Base-by-base conservation (phyloP, 1,284 basidiomycete species). In the Pseudozyma sp. region DNA sequence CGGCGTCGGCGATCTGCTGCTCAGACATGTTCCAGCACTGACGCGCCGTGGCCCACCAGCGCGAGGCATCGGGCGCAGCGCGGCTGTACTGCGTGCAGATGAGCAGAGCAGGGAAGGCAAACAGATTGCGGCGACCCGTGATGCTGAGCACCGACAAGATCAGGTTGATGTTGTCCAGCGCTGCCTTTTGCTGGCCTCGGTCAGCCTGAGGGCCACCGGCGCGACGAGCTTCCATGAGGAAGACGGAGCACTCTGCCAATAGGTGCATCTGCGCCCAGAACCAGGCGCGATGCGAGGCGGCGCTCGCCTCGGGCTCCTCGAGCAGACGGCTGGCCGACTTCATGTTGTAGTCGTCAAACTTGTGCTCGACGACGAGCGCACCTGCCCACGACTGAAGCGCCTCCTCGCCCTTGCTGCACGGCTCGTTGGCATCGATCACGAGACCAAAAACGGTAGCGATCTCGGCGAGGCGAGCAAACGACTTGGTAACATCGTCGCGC, bases 251-350 rank as follows among this genome's bases (percentile, higher is more conserved):
- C 64, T 87, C 86, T 17, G 86, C 86, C 6, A 86, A 65, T 6
- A 83, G 79, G 75, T 87, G 86, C 85, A 86, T 86, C 78, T 86
- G 84, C 1, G 85, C 84, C 72, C 85, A 87, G 57, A 85, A 79
- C 81, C 85, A 86, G 6, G 86, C 86, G 7, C 79, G 78, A 34
- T 81, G 71, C 11, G 82, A 75, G n/a, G 85, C 67, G 30, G 73
- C 58, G 37, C 56, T 67, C 17, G 66, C 67, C 34, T 73, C 67
- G 35, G 60, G 64, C 62, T 71, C 75, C 10, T 84, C 76, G 24
- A 86, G 72, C 58, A 82, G 80, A 53, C 68, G 67, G 40, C 85
- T 80, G 16, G 83, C 78, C 19, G 64, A 44, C 30, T 79, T 71
- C 40, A 87, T 82, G 70, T 86, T 86, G 74, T 79, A 78, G 61